These are phyloP conservation scores for Orbilia ellipsospora DNA, from an alignment of 2,329 filamentous ascomycete genomes.

Conservation along the genomic window DNA sequence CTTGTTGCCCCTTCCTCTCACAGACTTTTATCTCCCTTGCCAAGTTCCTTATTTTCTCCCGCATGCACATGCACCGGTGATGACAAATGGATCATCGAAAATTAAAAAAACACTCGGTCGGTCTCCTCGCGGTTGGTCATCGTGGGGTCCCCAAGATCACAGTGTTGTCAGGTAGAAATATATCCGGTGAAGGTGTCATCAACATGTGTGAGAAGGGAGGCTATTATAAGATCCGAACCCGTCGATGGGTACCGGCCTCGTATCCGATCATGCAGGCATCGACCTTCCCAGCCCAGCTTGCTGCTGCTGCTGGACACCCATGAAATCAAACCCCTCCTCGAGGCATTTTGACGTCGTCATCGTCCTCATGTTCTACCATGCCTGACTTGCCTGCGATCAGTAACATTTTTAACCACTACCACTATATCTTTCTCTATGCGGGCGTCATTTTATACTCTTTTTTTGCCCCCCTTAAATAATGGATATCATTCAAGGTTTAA, in stretches of 20 bases:
- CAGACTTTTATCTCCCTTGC: constrained; percentile 7
- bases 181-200: constrained; percentile 11
- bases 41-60: constrained; percentile 32
- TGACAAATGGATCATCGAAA: constrained; percentile 55
- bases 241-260: constrained; percentile 26
- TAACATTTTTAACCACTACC: constrained; percentile 1
- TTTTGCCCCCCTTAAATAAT: not conserved
- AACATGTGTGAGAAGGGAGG: not conserved
- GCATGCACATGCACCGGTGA: constrained; percentile 55
- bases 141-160: not conserved
- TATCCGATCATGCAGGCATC: constrained; percentile 25
- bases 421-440: not conserved
- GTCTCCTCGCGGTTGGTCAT: constrained; percentile 2
- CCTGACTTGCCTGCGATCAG: constrained; percentile 10
- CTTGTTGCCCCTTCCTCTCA: constrained; percentile 23
- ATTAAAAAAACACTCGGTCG: constrained; percentile 7
- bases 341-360: constrained; percentile 51
- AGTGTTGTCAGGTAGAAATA: not conserved
- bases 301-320: not conserved
- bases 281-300: not conserved
- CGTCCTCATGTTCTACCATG: not conserved
- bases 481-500: not conserved
- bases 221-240: constrained; percentile 43
- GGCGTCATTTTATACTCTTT: not conserved
- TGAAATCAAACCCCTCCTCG: constrained; percentile 14